Base-by-base conservation (phyloP, 2,329 filamentous ascomycete genomes). In the Pseudogymnoascus sp. region DNA sequence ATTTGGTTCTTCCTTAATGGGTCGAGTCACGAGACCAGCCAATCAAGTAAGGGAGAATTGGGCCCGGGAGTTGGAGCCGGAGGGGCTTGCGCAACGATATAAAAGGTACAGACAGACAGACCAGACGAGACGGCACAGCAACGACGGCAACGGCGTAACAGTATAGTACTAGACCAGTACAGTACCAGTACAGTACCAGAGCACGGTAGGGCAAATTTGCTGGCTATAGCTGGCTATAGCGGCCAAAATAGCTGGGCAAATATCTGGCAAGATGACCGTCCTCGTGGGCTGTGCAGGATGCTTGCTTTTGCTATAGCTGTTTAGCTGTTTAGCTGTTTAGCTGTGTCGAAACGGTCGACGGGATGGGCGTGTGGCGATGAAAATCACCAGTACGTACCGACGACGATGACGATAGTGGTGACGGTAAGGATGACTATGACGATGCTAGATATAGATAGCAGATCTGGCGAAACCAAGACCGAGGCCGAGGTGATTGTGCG, bases 241-340 rank as follows among this genome's bases (percentile, higher is more conserved):
- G n/a, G n/a, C n/a, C n/a, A 28, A 28, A 28, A 28, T 33, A 33
- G 31, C 31, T 33, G 28, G 10, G 10, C 36, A 40, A 40, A 40
- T 19, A 19, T 38, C 35, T n/a, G n/a, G 11, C 4, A 47, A 28
- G 26, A 26, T 50, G 44, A 28, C 44, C 44, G 44, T 31, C 21
- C 47, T 53, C 23, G 47, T 53, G n/a, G 47, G 47, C 47, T 53
- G 47, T 53, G 47, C n/a, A 53, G 26, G 47, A 17, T 28, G 26
- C 26, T 11, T 31, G 44, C 44, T 53, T 8, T 11, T 31, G 44
- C 44, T 53, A 53, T 28, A 53, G 44, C 44, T 50, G 23, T 26
- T 53, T 53, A 53, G 47, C 26, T 53, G 47, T 53, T n/a, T 28
- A 53, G 44, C 44, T 50, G 23, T 26, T 53, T 53, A 53, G 47